A percentile compares a stretch with the other conserved stretches of the same genome.
Conservation (phyloP, 2,329 filamentous ascomycete species). For the Epichloe aotearoae region DNA sequence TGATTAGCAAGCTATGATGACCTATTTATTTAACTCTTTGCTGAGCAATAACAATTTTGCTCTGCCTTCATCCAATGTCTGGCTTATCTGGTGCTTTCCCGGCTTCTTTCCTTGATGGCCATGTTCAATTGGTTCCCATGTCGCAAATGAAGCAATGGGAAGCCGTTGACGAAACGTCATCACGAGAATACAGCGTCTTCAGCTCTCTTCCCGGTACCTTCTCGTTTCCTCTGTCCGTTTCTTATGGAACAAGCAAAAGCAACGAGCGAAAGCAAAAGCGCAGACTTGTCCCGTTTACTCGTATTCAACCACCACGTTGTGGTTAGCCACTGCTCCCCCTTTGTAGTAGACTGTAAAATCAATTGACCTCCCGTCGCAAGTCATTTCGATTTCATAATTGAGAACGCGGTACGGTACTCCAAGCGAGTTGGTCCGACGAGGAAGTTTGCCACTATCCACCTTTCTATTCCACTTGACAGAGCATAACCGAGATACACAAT, state of each 20-base stretch:
- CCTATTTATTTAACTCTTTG: neutral
- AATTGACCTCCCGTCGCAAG: neutral
- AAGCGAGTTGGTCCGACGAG: neutral
- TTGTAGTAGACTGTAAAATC: conserved; percentile 1
- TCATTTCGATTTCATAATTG: neutral
- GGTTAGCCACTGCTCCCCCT: neutral
- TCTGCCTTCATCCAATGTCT: neutral
- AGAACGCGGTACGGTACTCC: neutral
- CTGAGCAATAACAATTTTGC: neutral
- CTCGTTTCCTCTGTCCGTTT: neutral
- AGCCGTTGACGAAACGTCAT: neutral
- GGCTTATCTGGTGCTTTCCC: neutral
- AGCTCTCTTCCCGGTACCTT: neutral
- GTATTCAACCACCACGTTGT: neutral
- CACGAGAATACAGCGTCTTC: neutral
- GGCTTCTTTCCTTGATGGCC: neutral
- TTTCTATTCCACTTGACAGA: neutral
- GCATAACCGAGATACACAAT: neutral
- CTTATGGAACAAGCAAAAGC: too few species aligned
- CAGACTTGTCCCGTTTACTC: neutral
- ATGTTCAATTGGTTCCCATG: neutral
- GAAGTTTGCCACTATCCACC: neutral
- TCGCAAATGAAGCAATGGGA: neutral
- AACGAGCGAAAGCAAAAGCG: too few species aligned
- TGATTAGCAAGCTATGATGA: conserved; percentile 1